These are phyloP conservation scores for Salix purpurea DNA, from an alignment of 345 rosid genomes.

Conservation along the genomic window DNA sequence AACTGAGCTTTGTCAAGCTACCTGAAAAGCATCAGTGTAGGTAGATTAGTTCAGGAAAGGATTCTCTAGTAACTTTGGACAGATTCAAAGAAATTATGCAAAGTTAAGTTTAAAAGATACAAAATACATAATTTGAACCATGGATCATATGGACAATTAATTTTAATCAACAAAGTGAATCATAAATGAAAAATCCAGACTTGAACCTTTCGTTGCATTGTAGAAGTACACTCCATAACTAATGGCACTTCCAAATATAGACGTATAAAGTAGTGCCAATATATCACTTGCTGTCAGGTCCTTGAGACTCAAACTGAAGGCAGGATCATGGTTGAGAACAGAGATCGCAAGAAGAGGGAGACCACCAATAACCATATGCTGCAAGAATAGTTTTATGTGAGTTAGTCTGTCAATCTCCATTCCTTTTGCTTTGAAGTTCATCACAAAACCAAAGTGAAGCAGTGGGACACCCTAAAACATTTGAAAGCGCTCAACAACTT, in stretches of 20 bases:
- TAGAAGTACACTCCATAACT: constrained; percentile 94
- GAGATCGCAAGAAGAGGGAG: constrained; percentile 68
- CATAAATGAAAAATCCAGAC: not conserved
- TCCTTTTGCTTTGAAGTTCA: not conserved
- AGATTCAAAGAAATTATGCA: not conserved
- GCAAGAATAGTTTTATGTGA: constrained; percentile 17
- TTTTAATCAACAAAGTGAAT: not conserved
- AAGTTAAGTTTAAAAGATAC: not conserved
- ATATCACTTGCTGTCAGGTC: constrained; percentile 54
- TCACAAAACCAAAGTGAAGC: not conserved
- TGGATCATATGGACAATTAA: not conserved
- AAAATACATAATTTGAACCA: not conserved
- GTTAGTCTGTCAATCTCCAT: constrained; percentile 8
- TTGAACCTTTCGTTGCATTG: constrained; percentile 79
- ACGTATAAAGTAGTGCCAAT: constrained; percentile 73
- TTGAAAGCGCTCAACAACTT: not conserved
- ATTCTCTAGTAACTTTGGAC: not conserved
- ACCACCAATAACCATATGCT: constrained; percentile 93
- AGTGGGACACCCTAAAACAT: not conserved
- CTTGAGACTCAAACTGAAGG: constrained; percentile 44
- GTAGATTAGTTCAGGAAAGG: constrained; percentile 6
- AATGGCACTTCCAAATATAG: constrained; percentile 85
- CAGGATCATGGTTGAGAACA: constrained; percentile 61
- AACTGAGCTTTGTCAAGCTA: constrained; percentile 83
- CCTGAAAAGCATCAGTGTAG: constrained; percentile 43